Conservation (phyloP, 2,329 filamentous ascomycete species). For the Fusarium sp. region DNA sequence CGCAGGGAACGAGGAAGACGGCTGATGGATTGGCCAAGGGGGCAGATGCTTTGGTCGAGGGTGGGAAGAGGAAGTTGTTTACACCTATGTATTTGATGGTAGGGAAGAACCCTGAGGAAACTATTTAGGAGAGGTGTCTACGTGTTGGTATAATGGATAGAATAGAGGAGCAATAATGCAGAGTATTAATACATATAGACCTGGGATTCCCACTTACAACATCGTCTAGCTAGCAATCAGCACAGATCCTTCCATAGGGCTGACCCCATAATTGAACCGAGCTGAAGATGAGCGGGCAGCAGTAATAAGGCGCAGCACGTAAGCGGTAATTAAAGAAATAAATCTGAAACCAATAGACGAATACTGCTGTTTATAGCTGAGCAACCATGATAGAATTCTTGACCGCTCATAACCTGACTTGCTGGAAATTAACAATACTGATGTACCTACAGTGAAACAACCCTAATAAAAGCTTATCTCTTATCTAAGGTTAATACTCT, state of each 20-base stretch:
- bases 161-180: neutral
- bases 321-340: neutral
- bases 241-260: neutral
- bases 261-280: neutral
- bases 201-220: neutral
- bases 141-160: too few relatives aligned
- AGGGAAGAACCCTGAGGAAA: constrained; percentile 3
- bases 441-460: neutral
- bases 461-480: neutral
- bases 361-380: neutral
- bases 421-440: neutral
- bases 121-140: too few relatives aligned
- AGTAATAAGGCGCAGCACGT: neutral
- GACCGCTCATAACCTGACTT: neutral
- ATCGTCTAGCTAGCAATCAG: neutral
- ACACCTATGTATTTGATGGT: constrained; percentile 86
- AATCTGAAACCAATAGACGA: neutral
- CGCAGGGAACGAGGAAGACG: constrained; percentile 85
- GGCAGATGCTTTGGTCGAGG: constrained; percentile 83
- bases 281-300: neutral
- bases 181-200: neutral
- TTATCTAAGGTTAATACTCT: neutral
- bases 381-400: neutral
- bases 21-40: constrained; percentile 82
- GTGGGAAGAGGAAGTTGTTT: constrained; percentile 85